Conservation (phyloP, 2,329 filamentous ascomycete genomes). For the Botrytis aclada region DNA sequence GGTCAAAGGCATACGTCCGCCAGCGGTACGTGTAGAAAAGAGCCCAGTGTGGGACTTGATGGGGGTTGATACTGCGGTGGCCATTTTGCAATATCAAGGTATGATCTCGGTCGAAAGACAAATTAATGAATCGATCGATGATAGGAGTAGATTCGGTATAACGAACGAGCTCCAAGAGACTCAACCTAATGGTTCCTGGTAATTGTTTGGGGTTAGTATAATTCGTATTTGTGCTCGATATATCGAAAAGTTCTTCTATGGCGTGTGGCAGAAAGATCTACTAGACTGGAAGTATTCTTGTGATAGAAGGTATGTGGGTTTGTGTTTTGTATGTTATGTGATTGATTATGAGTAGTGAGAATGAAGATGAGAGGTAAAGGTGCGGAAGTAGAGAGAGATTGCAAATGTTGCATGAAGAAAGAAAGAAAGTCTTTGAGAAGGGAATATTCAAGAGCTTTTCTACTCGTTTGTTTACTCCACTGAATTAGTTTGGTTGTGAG, state of each 20-base stretch:
- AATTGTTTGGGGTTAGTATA: slow-evolving; percentile 46
- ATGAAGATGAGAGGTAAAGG: slow-evolving; percentile 38
- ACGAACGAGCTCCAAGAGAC: slow-evolving; percentile 57
- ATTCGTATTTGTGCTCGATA: slow-evolving; percentile 47
- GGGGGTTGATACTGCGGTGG: slow-evolving; percentile 82
- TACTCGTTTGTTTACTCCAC: slow-evolving; percentile 20
- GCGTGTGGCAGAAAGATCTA: slow-evolving; percentile 49
- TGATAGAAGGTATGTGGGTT: slow-evolving; percentile 28
- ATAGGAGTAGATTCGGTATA: slow-evolving; percentile 24
- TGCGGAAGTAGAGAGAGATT: slow-evolving; percentile 32
- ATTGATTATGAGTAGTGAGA: slow-evolving; percentile 24
- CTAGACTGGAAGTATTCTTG: slow-evolving; percentile 37
- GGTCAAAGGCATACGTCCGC: slow-evolving; percentile 90
- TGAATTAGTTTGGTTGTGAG: slow-evolving; percentile 18
- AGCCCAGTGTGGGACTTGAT: slow-evolving; percentile 92
- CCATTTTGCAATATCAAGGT: slow-evolving; percentile 62
- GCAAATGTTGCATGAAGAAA: slow-evolving; percentile 34
- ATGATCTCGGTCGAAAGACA: slow-evolving; percentile 47
- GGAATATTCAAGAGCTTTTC: slow-evolving; percentile 14
- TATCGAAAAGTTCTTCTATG: slow-evolving; percentile 46
- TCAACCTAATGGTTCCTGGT: slow-evolving; percentile 58
- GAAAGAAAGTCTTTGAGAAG: slow-evolving; percentile 21
- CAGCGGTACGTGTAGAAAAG: slow-evolving; percentile 88
- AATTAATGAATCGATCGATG: slow-evolving; percentile 48
- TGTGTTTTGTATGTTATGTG: slow-evolving; percentile 24